phyloP scores from a whole-genome alignment of 495 filamentous ascomycete genomes.

The Penicillium malachiteum region DNA sequence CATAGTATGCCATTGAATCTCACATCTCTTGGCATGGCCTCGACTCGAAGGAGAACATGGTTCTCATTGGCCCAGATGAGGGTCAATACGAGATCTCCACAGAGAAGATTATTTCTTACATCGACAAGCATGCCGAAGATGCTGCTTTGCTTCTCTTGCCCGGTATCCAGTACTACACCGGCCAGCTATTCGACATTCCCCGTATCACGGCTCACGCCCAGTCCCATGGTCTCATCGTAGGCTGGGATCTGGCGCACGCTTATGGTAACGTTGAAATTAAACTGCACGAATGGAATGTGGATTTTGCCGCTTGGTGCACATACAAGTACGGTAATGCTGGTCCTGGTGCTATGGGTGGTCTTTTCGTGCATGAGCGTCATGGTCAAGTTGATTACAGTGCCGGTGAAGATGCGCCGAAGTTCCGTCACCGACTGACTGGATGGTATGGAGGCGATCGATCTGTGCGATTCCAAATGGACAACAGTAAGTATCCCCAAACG shows the following conservation, averaged over 20 bases:
- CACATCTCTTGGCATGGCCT: constrained; percentile 80
- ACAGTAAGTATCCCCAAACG: constrained; percentile 37
- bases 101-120: constrained; percentile 69
- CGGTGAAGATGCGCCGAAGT: constrained; percentile 43
- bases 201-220: constrained; percentile 80
- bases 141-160: constrained; percentile 84
- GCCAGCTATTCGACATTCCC: constrained; percentile 85
- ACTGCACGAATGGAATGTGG: constrained; percentile 90
- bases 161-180: constrained; percentile 94
- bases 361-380: constrained; percentile 82
- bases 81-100: constrained; percentile 58
- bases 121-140: constrained; percentile 68
- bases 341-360: constrained; percentile 79
- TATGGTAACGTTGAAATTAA: constrained; percentile 83
- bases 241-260: constrained; percentile 95
- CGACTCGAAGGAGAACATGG: constrained; percentile 65
- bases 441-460: constrained; percentile 89
- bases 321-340: constrained; percentile 97
- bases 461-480: constrained; percentile 78
- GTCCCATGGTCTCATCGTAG: constrained; percentile 69
- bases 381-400: constrained; percentile 51
- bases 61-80: constrained; percentile 67
- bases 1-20: constrained; percentile 86
- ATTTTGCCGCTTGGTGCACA: constrained; percentile 92
- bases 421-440: constrained; percentile 64